These are phyloP conservation scores for Porcisia hertigi DNA, from an alignment of 208 protist genomes.

Conservation along the genomic window DNA sequence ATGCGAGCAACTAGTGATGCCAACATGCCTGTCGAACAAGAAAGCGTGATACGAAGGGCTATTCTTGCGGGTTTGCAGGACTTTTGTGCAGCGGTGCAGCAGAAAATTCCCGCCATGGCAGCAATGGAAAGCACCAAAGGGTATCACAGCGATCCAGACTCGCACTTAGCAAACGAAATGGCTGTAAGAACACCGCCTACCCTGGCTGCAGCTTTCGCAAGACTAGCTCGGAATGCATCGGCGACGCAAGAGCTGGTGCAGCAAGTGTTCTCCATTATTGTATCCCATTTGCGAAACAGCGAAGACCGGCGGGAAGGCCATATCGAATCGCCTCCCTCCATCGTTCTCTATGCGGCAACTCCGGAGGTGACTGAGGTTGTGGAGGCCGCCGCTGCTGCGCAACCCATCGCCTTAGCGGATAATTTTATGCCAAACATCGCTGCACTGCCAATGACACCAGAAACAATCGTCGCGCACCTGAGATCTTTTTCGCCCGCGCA, in stretches of 20 bases:
- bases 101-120: neutral
- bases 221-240: constrained; percentile 9
- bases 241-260: constrained; percentile 15
- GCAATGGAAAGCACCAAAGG: neutral
- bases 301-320: too few species aligned
- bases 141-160: neutral
- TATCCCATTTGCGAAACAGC: neutral
- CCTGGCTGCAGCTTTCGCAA: neutral
- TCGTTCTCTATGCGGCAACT: constrained; percentile 13
- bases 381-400: constrained; percentile 5
- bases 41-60: constrained; percentile 10
- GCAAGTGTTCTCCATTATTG: constrained; percentile 1
- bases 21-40: constrained; percentile 9
- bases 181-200: neutral
- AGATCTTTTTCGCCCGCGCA: constrained; percentile 5
- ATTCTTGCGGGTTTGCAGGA: constrained; percentile 12
- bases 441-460: neutral
- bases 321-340: neutral
- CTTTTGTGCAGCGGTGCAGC: neutral
- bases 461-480: neutral
- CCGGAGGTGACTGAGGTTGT: constrained; percentile 24
- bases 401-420: neutral
- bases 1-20: neutral
- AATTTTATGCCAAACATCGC: neutral
- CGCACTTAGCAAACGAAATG: neutral